Base-by-base conservation (phyloP, 2,329 filamentous ascomycete species). In the Hypoxylon sp. region DNA sequence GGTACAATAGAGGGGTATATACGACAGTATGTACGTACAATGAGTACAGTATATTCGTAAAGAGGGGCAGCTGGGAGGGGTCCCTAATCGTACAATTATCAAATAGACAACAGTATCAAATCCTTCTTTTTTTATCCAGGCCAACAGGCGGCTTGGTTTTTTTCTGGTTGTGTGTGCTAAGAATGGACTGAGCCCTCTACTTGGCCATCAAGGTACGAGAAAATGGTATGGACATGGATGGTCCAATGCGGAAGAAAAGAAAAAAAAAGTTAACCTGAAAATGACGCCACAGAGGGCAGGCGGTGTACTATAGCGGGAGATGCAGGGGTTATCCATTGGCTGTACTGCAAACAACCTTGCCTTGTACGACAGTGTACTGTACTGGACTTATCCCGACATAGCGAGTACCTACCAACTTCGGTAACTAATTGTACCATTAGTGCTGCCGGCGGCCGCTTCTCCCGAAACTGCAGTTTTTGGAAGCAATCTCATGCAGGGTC, bases 401-500 rank as follows among this genome's bases (percentile, higher is more conserved):
- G 46, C 51, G 28, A 60, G 41, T 50, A 60, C 64, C 58, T 62
- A 69, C 64, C 63, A 58, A 51, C 45, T 64, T 11, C 45, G 58
- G 67, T 55, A 64, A 62, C 23, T 45, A 30, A n/a, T 32, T 10
- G 32, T 46, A 51, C n/a, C 38, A 14, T 36, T 57, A 50, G 38
- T 45, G 56, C 67, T 59, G 56, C 58, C 10, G 36, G 25, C 63
- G 59, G 55, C 59, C 59, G 50, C 52, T 36, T 63, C 59, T 51
- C 59, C 67, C 67, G 67, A 64, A 52, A 59, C 52, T 59, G 56
- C 28, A 50, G 56, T 56, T 58, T 45, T 61, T 56, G 46, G 50
- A 60, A 58, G 48, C 56, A 67, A 46, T 67, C 45, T 60, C 46
- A 67, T 70, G 68, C 68, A 70, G 64, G 64, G 65, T 68, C 64